Conservation (phyloP, 176 grass and related monocot species). For the Oryza australiensis region DNA sequence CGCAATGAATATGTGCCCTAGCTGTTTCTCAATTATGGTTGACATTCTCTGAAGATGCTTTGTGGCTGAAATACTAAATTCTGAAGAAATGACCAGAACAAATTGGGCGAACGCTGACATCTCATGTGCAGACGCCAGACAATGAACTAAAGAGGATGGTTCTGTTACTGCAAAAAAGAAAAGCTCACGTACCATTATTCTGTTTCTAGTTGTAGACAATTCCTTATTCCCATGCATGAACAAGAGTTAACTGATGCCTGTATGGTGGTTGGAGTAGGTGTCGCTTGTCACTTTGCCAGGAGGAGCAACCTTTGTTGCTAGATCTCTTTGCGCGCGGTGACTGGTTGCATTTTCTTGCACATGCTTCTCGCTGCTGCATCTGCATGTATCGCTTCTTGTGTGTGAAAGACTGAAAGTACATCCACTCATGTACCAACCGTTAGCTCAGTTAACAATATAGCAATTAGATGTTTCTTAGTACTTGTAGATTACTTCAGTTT, state of each 20-base stretch:
- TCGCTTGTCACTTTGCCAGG: neutral
- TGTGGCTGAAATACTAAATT: neutral
- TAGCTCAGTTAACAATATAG: neutral
- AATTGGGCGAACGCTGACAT: neutral
- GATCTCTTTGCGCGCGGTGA: neutral
- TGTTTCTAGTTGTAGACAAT: neutral
- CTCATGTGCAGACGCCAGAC: neutral
- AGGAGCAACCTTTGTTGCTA: neutral
- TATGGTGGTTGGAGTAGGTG: constrained; percentile 20
- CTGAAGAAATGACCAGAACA: neutral
- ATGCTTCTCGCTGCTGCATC: neutral
- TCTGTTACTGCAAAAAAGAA: neutral
- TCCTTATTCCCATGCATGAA: neutral
- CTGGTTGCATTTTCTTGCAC: neutral
- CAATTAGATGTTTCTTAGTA: neutral
- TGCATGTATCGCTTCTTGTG: neutral
- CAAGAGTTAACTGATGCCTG: neutral
- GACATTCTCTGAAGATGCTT: neutral
- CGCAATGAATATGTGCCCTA: neutral
- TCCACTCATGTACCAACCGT: neutral
- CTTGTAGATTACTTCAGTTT: neutral
- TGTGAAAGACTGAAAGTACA: neutral
- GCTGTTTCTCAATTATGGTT: neutral
- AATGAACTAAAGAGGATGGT: neutral
- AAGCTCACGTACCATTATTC: neutral